A percentile compares a stretch with the other conserved stretches of the same genome.
Evolutionary conservation across 2,329 filamentous ascomycete species (phyloP).

Genomic region (Alternaria incomplexa): DNA sequence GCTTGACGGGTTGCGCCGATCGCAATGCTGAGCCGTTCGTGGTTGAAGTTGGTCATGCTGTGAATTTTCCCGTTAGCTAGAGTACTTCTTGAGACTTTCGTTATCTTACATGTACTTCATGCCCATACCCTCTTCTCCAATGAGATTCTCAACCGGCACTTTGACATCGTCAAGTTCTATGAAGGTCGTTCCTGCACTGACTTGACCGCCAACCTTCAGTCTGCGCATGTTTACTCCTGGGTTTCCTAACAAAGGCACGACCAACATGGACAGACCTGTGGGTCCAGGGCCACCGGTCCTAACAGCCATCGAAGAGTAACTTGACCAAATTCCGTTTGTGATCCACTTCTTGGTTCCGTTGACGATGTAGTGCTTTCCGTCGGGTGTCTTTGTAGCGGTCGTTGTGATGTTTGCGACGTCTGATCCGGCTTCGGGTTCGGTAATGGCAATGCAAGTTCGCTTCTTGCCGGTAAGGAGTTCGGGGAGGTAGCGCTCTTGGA

Average conservation of each 20-base stretch:
- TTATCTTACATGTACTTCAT: slow-evolving; percentile 67
- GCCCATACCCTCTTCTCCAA: slow-evolving; percentile 72
- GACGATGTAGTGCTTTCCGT: slow-evolving; percentile 72
- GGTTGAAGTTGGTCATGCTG: slow-evolving; percentile 78
- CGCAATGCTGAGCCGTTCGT: slow-evolving; percentile 72
- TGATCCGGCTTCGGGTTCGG: slow-evolving; percentile 74
- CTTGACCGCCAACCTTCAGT: slow-evolving; percentile 70
- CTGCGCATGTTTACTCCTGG: slow-evolving; percentile 72
- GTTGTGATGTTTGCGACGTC: slow-evolving; percentile 77
- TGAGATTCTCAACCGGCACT: slow-evolving; percentile 72
- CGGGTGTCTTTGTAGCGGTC: slow-evolving; percentile 65
- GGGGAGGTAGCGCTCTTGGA: slow-evolving; percentile 74
- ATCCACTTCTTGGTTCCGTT: slow-evolving; percentile 81
- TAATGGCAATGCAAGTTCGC: slow-evolving; percentile 77
- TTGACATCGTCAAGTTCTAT: slow-evolving; percentile 78
- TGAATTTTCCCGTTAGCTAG: not conserved
- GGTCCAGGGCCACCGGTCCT: slow-evolving; percentile 71
- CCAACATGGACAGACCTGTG: slow-evolving; percentile 67
- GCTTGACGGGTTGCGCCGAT: slow-evolving; percentile 69
- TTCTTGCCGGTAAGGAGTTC: slow-evolving; percentile 71
- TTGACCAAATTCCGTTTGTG: slow-evolving; percentile 67
- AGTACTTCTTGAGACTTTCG: not conserved
- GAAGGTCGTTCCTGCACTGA: slow-evolving; percentile 72
- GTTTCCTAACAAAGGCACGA: slow-evolving; percentile 72
- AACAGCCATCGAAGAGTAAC: slow-evolving; percentile 74